Base-by-base conservation (phyloP, 2,329 filamentous ascomycete genomes). In the Cercospora zeina region DNA sequence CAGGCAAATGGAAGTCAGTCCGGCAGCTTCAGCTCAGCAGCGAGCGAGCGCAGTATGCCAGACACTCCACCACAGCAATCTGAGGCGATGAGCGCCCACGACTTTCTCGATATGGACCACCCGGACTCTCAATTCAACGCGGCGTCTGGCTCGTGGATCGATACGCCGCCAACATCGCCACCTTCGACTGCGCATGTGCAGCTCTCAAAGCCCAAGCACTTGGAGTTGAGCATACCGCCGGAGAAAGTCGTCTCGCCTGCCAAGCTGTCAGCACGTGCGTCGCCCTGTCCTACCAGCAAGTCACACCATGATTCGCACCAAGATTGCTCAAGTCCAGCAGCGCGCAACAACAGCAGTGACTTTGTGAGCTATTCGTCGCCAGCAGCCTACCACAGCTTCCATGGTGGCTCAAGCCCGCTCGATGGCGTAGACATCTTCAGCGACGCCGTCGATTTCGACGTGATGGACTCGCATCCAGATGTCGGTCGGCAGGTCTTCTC, bases 91-190 rank as follows among this genome's bases (percentile, higher is more conserved):
- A 68, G 70, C 45, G 68, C 70, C 14, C 64, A 67, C 61, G 69
- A 69, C 62, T 72, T 74, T 61, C 61, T 71, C 30, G 67, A 70
- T 39, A 68, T 74, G 64, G 63, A 65, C 54, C 59, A 61, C 37
- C 64, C 65, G 42, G 65, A 65, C 57, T 63, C 65, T 11, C 64
- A 68, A 13, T 70, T 68, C 63, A 67, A 67, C 60, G 61, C 58
- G 42, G 66, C 63, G 13, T 54, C 65, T 19, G 57, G 62, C 37
- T 61, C 65, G 14, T 73, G 72, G 72, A 65, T 68, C 34, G 70
- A 73, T 57, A 74, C 72, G 9, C 72, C 72, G 21, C 72, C 72
- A 2, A 72, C 71, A 31, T 73, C 71, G 37, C 72, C 72, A 9
- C 59, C 65, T 21, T 69, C 63, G 19, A 60, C 62, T 11, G 39